phyloP scores from a whole-genome alignment of 768 basidiomycete genomes.

The Serendipita indica region DNA sequence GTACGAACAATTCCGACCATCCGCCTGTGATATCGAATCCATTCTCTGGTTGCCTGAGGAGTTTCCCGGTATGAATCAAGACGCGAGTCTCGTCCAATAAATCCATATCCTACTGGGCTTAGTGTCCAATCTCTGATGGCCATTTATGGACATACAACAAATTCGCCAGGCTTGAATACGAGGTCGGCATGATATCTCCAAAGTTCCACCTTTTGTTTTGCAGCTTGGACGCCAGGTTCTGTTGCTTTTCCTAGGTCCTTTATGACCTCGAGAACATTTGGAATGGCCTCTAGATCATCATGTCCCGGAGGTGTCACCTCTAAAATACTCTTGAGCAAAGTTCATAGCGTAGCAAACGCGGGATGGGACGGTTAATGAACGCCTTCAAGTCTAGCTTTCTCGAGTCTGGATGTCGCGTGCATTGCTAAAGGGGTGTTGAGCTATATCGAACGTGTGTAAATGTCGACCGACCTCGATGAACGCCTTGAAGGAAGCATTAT shows the following conservation, averaged over 20 bases:
- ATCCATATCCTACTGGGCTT: constrained; percentile 63
- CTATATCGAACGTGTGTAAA: neutral
- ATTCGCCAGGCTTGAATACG: constrained; percentile 64
- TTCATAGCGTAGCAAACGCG: constrained; percentile 77
- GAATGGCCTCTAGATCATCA: constrained; percentile 70
- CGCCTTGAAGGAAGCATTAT: constrained; percentile 60
- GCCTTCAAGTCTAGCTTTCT: constrained; percentile 81
- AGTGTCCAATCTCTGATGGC: neutral
- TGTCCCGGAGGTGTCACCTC: constrained; percentile 60
- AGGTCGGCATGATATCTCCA: constrained; percentile 75
- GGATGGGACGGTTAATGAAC: constrained; percentile 86
- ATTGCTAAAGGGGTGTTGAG: constrained; percentile 18
- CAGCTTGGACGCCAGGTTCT: constrained; percentile 71
- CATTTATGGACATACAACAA: constrained; percentile 33
- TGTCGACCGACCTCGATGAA: constrained; percentile 57
- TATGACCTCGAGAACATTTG: constrained; percentile 76
- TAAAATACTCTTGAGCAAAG: constrained; percentile 68
- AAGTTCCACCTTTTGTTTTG: constrained; percentile 78
- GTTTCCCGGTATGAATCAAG: constrained; percentile 66
- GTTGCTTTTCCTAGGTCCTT: constrained; percentile 73
- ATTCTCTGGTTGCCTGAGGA: constrained; percentile 76
- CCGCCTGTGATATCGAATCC: constrained; percentile 69
- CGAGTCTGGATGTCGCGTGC: constrained; percentile 53
- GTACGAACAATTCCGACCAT: constrained; percentile 79
- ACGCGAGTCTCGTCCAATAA: constrained; percentile 69